These are phyloP conservation scores for Mycena galopus DNA, from an alignment of 768 basidiomycete genomes.

Conservation along the genomic window DNA sequence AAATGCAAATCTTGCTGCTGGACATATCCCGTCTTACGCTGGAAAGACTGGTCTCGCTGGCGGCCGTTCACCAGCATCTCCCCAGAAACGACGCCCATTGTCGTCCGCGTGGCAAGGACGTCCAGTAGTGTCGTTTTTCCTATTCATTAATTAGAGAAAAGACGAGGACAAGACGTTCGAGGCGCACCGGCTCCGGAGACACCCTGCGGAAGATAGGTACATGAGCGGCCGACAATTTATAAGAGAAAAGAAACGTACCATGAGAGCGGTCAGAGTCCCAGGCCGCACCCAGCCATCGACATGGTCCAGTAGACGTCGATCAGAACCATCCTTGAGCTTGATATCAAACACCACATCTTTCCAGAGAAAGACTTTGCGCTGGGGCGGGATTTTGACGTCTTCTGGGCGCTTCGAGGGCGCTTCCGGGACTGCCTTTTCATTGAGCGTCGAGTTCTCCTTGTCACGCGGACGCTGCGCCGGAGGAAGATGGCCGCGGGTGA, in stretches of 20 bases:
- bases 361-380: slow-evolving; percentile 60
- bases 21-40: slow-evolving; percentile 61
- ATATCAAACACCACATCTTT: slow-evolving; percentile 56
- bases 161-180: background rate
- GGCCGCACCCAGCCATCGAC: slow-evolving; percentile 65
- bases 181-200: slow-evolving; percentile 29
- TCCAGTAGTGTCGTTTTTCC: slow-evolving; percentile 57
- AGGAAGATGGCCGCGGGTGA: slow-evolving; percentile 43
- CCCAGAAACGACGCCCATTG: slow-evolving; percentile 61
- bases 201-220: background rate
- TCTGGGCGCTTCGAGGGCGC: slow-evolving; percentile 30
- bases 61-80: slow-evolving; percentile 58
- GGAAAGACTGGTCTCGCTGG: slow-evolving; percentile 50
- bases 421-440: slow-evolving; percentile 33
- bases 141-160: slow-evolving; percentile 4
- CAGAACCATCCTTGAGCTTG: slow-evolving; percentile 41
- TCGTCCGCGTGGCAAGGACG: slow-evolving; percentile 61
- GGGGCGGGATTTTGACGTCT: slow-evolving; percentile 32
- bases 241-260: slow-evolving; percentile 49
- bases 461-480: slow-evolving; percentile 28
- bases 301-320: slow-evolving; percentile 52
- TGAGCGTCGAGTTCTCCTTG: slow-evolving; percentile 49
- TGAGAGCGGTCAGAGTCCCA: slow-evolving; percentile 64
- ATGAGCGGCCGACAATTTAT: background rate
- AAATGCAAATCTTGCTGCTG: slow-evolving; percentile 65